Conservation (phyloP, 2,329 filamentous ascomycete species). For the Talaromyces marneffei region DNA sequence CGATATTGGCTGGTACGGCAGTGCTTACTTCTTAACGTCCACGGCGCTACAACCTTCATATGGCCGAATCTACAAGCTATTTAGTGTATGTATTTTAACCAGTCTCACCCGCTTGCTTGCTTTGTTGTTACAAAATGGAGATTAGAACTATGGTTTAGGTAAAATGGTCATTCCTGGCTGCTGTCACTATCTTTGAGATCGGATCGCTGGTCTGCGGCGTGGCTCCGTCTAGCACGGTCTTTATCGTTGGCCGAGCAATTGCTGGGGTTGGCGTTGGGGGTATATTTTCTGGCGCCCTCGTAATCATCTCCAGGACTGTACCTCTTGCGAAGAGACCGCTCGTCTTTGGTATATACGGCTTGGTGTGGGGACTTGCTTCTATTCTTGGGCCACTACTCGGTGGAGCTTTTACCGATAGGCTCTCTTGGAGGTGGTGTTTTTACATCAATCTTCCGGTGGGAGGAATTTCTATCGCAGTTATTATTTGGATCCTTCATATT, state of each 20-base stretch:
- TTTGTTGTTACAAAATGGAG: background rate
- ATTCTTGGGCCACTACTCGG: conserved; percentile 39
- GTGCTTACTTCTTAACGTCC: conserved; percentile 33
- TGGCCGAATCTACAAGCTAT: conserved; percentile 36
- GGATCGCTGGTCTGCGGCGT: conserved; percentile 37
- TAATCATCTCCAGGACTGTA: conserved; percentile 38
- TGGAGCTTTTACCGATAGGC: conserved; percentile 32
- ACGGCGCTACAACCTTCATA: conserved; percentile 39
- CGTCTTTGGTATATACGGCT: conserved; percentile 37
- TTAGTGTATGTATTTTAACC: background rate
- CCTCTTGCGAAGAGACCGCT: conserved; percentile 36
- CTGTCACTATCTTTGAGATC: conserved; percentile 39
- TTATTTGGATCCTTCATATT: background rate
- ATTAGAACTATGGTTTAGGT: conserved; percentile 19
- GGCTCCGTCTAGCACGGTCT: conserved; percentile 31
- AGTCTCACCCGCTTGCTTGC: background rate
- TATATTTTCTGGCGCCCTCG: conserved; percentile 35
- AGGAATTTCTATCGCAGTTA: conserved; percentile 13
- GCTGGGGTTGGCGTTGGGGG: conserved; percentile 36
- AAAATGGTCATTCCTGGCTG: conserved; percentile 39
- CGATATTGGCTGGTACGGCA: conserved; percentile 39
- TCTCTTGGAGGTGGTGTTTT: conserved; percentile 47
- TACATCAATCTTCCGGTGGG: conserved; percentile 51
- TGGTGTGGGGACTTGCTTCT: conserved; percentile 40
- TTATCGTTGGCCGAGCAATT: conserved; percentile 39